Percentiles rank a stretch among this genome's conserved stretches.
These are phyloP conservation scores for Smallanthus sonchifolius DNA, from an alignment of 129 eudicot genomes.

Conservation along the genomic window DNA sequence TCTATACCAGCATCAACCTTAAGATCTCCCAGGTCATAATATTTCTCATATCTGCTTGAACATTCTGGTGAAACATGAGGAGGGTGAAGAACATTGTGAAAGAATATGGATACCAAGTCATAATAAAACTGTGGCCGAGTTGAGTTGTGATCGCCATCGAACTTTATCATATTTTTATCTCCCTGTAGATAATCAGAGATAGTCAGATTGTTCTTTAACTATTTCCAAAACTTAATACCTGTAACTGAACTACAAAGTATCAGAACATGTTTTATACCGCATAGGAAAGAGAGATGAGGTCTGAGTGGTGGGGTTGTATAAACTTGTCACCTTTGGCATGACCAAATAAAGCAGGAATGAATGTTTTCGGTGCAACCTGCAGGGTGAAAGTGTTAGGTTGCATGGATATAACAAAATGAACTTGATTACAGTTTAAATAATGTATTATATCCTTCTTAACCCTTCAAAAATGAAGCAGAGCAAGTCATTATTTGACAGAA, in stretches of 20 bases:
- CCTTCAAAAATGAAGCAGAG: not conserved
- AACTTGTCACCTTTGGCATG: slow-evolving; percentile 96
- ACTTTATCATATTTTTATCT: slow-evolving; percentile 79
- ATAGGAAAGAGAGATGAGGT: slow-evolving; percentile 60
- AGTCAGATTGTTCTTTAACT: slow-evolving; percentile 7
- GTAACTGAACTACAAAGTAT: slow-evolving; percentile 13
- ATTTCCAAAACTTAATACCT: slow-evolving; percentile 9
- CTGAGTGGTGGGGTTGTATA: slow-evolving; percentile 84
- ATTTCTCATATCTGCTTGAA: slow-evolving; percentile 55
- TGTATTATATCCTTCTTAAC: not conserved
- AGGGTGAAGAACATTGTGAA: slow-evolving; percentile 83
- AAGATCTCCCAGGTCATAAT: slow-evolving; percentile 64
- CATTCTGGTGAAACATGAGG: slow-evolving; percentile 52
- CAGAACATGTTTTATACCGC: slow-evolving; percentile 48
- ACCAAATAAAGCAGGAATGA: slow-evolving; percentile 90
- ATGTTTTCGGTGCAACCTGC: slow-evolving; percentile 91
- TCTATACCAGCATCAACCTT: slow-evolving; percentile 59
- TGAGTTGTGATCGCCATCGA: slow-evolving; percentile 97
- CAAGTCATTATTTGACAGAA: not conserved
- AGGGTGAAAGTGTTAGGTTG: slow-evolving; percentile 12
- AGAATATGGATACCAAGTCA: slow-evolving; percentile 83
- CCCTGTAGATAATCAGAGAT: slow-evolving; percentile 54
- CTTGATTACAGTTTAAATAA: not conserved
- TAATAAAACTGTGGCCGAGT: slow-evolving; percentile 85
- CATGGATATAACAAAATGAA: not conserved